Percentiles rank a stretch among this genome's conserved stretches.
These are phyloP conservation scores for Naegleria fowleri DNA, from an alignment of 208 protist species.

Conservation along the genomic window DNA sequence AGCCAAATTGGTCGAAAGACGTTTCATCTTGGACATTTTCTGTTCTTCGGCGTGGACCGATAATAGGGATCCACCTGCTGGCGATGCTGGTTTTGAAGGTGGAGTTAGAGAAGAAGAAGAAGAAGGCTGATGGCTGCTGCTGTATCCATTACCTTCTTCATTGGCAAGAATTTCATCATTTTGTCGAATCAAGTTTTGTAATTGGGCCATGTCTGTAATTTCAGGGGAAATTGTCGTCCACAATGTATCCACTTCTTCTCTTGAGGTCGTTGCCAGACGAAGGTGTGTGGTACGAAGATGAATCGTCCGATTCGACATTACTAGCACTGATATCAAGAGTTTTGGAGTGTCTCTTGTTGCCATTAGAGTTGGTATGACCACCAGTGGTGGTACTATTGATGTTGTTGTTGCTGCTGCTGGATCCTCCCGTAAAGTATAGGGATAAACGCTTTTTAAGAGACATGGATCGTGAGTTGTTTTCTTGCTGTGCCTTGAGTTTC, in stretches of 20 bases:
- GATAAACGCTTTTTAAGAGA: neutral
- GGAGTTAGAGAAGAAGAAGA: too few relatives aligned
- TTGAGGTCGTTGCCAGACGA: neutral
- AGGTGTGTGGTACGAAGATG: too few relatives aligned
- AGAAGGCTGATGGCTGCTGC: too few relatives aligned
- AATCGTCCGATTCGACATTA: too few relatives aligned
- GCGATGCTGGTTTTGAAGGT: too few relatives aligned
- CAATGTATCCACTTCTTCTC: neutral
- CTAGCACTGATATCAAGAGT: too few relatives aligned
- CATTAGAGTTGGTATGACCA: neutral
- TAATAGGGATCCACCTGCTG: too few relatives aligned
- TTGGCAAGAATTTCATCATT: neutral
- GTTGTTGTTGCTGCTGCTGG: neutral
- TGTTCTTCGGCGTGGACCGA: neutral
- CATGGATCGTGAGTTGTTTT: neutral
- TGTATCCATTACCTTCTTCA: too few relatives aligned
- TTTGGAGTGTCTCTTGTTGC: neutral
- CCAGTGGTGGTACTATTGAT: too few relatives aligned
- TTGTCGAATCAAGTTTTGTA: neutral
- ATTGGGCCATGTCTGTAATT: neutral
- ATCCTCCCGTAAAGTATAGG: neutral
- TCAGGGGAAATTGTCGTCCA: neutral
- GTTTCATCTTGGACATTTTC: neutral
- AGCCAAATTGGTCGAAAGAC: neutral
- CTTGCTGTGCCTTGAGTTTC: neutral